Evolutionary conservation across 2,329 filamentous ascomycete species (phyloP).

Genomic region (Calonectria montana): DNA sequence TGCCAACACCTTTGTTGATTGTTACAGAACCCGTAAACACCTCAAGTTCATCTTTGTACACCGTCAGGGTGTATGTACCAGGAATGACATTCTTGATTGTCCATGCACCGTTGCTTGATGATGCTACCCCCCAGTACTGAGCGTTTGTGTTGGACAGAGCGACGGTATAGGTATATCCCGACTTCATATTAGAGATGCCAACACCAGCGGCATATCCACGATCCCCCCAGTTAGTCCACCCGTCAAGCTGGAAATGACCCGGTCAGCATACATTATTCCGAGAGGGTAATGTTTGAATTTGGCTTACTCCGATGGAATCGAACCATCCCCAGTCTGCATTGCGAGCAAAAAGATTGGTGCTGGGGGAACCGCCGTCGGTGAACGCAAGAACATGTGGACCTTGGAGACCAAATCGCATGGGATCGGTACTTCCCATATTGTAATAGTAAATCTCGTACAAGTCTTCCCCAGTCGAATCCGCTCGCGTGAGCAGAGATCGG

Average conservation of each 20-base stretch:
- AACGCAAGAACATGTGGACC: conserved; percentile 54
- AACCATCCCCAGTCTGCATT: conserved; percentile 51
- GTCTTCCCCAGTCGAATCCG: conserved; percentile 49
- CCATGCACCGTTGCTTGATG: conserved; percentile 42
- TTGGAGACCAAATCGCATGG: conserved; percentile 54
- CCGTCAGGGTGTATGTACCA: conserved; percentile 47
- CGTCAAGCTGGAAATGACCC: conserved; percentile 36
- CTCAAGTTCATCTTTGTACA: conserved; percentile 49
- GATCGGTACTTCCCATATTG: conserved; percentile 56
- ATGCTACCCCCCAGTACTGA: conserved; percentile 51
- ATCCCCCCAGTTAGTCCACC: conserved; percentile 45
- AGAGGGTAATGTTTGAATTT: rapidly evolving
- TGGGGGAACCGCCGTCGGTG: conserved; percentile 51
- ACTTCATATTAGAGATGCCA: conserved; percentile 51
- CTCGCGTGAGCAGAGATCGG: conserved; percentile 52
- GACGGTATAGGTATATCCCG: conserved; percentile 51
- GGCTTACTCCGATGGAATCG: conserved; percentile 43
- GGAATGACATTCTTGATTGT: conserved; percentile 45
- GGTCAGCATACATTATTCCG: neutral
- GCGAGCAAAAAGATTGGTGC: conserved; percentile 48
- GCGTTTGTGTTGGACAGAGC: conserved; percentile 48
- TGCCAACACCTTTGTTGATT: conserved; percentile 43
- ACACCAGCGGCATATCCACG: conserved; percentile 46
- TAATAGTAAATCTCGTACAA: conserved; percentile 58
- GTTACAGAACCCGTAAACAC: conserved; percentile 42